Base-by-base conservation (phyloP, 768 basidiomycete genomes). In the Wakefieldia striispora region DNA sequence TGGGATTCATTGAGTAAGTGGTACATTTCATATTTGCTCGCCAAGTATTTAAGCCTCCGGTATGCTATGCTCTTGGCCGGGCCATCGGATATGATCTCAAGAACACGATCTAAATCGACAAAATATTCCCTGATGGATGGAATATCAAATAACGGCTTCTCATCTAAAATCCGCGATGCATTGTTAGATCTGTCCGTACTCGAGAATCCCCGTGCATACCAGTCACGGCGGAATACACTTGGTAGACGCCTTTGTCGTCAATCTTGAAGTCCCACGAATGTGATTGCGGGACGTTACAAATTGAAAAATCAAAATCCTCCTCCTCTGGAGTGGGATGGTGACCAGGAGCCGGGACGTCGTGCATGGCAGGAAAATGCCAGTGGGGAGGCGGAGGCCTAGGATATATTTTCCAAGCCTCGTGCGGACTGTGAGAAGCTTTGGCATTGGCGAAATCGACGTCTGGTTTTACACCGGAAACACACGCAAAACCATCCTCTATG, bases 41-140 rank as follows among this genome's bases (percentile, higher is more conserved):
- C 76, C 12, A 99, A 78, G 65, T 95, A 99, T 68, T 90, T 91
- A 52, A 99, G 76, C 45, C 97, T 71, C 3, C 93, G 80, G 65
- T 86, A 98, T 0, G 97, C 95, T 64, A 97, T 95, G 58, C 88
- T 91, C 72, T 99, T 99, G 6, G 93, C 86, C 0, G 97, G 97
- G 0, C 97, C 97, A 66, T 97, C 92, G 2, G 93, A 81, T 47
- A 97, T 97, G 54, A 97, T 92, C 4, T 79, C 75, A 2, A 98
- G 79, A 13, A 98, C 78, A 63, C 86, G 92, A 64, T 99, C 95
- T 6, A 99, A 81, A 65, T 99, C 97, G 45, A 93, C 77, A 65
- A 97, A 99, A 65, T 98, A 99, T 66, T 99, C 97, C 53, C 88
- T 79, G 43, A 98, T 86, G 40, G 78, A 84, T 3, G 94, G 94